phyloP scores from a whole-genome alignment of 192 early-diverging fungal genomes.

The Coemansia sp. region DNA sequence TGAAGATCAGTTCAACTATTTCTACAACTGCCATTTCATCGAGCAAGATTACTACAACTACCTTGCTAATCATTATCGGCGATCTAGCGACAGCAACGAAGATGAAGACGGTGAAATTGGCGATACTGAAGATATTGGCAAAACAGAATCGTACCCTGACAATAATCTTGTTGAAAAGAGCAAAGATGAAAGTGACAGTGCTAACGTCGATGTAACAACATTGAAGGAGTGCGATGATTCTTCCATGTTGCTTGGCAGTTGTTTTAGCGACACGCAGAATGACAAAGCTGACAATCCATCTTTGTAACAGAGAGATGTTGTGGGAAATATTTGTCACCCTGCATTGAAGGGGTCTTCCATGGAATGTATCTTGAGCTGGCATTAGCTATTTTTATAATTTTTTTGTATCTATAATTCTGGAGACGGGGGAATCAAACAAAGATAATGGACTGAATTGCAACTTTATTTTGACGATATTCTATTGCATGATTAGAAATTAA shows the following conservation, averaged over 20 bases:
- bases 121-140: neutral
- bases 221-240: neutral
- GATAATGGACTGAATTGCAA: neutral
- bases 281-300: neutral
- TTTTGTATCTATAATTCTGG: conserved; percentile 25
- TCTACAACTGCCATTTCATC: conserved; percentile 54
- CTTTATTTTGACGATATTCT: neutral
- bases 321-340: no score
- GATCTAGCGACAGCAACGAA: conserved; percentile 4
- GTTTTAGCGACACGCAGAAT: neutral
- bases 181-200: neutral
- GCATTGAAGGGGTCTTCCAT: no score
- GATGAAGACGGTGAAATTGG: neutral
- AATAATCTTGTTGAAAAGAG: neutral
- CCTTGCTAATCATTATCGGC: conserved; percentile 14
- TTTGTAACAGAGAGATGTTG: neutral
- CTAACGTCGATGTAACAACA: neutral
- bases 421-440: conserved; percentile 33
- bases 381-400: conserved; percentile 9
- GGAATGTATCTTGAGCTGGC: no score
- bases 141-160: neutral
- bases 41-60: conserved; percentile 55
- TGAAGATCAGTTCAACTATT: conserved; percentile 54
- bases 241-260: neutral
- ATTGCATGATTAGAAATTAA: neutral